Evolutionary conservation across 345 rosid species (phyloP).

Genomic region (Rhodamnia argentea): DNA sequence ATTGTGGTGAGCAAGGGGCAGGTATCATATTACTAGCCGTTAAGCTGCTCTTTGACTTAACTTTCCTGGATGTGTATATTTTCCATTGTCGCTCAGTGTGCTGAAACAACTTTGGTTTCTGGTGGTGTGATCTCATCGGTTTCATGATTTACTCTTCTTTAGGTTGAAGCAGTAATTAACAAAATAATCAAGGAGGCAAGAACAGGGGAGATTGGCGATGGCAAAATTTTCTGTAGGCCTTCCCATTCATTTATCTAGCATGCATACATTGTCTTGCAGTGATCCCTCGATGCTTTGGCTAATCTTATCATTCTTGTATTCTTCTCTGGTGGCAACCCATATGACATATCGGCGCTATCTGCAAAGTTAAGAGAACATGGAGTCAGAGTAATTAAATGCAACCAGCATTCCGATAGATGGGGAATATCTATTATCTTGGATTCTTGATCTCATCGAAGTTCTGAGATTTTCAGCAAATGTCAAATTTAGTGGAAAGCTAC

Average conservation of each 20-base stretch:
- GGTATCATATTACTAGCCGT: constrained; percentile 20
- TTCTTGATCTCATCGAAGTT: background rate
- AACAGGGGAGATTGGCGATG: constrained; percentile 88
- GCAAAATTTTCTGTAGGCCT: constrained; percentile 69
- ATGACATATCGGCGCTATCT: background rate
- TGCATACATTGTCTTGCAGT: background rate
- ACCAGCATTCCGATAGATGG: background rate
- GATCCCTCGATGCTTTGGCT: background rate
- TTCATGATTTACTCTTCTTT: background rate
- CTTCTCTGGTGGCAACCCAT: background rate
- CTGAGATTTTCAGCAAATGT: background rate
- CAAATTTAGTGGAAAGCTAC: background rate
- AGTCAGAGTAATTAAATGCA: background rate
- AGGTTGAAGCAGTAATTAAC: constrained; percentile 78
- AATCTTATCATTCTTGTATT: background rate
- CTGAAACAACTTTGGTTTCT: background rate
- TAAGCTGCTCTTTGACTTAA: background rate
- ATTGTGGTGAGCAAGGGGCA: constrained; percentile 73
- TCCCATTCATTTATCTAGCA: background rate
- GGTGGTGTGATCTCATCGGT: background rate
- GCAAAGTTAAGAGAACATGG: background rate
- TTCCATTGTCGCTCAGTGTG: background rate
- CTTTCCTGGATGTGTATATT: background rate
- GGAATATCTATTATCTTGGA: background rate
- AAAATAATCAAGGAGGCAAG: constrained; percentile 65